Evolutionary conservation across 2,329 filamentous ascomycete species (phyloP).

Genomic region (Rhinocladiella similis): DNA sequence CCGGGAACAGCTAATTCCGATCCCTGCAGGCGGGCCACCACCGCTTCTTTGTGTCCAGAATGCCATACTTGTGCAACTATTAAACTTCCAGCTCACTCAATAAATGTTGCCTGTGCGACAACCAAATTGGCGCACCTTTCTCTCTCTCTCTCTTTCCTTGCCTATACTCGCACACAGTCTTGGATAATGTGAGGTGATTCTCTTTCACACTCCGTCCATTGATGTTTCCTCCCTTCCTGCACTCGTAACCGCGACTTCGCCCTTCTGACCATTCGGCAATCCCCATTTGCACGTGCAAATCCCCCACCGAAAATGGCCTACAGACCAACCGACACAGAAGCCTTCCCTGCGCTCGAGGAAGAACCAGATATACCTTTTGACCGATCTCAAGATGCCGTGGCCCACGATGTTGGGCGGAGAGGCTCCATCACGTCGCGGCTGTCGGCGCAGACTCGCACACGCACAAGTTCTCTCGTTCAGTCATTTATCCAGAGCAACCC

Average conservation of each 20-base stretch:
- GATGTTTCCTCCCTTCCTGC: no score
- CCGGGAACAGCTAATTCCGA: no score
- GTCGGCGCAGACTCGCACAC: slow-evolving; percentile 17
- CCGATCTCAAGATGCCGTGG: not conserved
- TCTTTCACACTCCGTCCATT: no score
- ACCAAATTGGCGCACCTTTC: not conserved
- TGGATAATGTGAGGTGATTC: no score
- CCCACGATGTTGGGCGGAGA: not conserved
- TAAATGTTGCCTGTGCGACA: not conserved
- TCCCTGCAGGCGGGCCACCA: no score
- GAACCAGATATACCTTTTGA: slow-evolving; percentile 1
- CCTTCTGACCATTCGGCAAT: not conserved
- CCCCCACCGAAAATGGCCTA: slow-evolving; percentile 2
- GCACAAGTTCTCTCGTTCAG: slow-evolving; percentile 24
- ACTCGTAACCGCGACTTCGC: not conserved
- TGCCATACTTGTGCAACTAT: no score
- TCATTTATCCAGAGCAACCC: slow-evolving; percentile 35
- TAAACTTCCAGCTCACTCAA: not conserved
- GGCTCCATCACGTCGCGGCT: slow-evolving; percentile 9
- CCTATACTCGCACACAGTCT: no score
- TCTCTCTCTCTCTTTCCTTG: no score
- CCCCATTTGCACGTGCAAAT: not conserved
- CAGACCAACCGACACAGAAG: slow-evolving; percentile 8
- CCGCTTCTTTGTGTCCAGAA: no score
- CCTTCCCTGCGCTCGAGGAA: slow-evolving; percentile 15